Percentiles rank a stretch among this genome's conserved stretches.
phyloP scores from a whole-genome alignment of 164 flowering plant genomes.

The Cinnamomum micranthum region DNA sequence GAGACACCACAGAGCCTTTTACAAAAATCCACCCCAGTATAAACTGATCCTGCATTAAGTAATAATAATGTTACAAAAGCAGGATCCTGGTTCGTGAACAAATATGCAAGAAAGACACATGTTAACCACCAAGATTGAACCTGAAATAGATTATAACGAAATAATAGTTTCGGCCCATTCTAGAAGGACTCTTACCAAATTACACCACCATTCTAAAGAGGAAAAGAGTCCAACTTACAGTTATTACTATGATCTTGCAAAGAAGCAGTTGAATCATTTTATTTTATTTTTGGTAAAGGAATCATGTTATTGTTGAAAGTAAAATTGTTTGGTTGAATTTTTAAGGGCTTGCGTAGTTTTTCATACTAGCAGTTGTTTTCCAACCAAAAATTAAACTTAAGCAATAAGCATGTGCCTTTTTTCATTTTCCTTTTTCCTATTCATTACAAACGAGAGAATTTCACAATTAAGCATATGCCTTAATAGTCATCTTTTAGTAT shows the following conservation, averaged over 20 bases:
- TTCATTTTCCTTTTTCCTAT: no score
- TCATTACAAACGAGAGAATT: no score
- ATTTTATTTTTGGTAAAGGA: no score
- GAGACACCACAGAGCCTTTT: constrained; percentile 97
- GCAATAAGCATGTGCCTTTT: background rate
- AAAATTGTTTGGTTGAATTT: no score
- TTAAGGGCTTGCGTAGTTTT: background rate
- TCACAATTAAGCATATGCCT: background rate
- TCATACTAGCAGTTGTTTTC: background rate
- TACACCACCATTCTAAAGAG: no score
- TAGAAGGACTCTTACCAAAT: no score
- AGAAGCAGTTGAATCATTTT: no score
- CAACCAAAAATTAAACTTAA: background rate
- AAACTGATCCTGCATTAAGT: constrained; percentile 72
- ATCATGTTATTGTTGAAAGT: background rate
- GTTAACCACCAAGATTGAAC: background rate
- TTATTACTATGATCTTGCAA: background rate
- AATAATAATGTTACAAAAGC: background rate
- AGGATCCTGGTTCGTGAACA: background rate
- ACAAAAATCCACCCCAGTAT: constrained; percentile 97
- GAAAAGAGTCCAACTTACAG: background rate
- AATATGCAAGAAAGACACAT: background rate
- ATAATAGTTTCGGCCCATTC: background rate
- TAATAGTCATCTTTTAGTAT: background rate
- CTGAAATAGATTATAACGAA: background rate